phyloP scores from a whole-genome alignment of 441 rosid species.

The Pelargonium myrrhifolium region DNA sequence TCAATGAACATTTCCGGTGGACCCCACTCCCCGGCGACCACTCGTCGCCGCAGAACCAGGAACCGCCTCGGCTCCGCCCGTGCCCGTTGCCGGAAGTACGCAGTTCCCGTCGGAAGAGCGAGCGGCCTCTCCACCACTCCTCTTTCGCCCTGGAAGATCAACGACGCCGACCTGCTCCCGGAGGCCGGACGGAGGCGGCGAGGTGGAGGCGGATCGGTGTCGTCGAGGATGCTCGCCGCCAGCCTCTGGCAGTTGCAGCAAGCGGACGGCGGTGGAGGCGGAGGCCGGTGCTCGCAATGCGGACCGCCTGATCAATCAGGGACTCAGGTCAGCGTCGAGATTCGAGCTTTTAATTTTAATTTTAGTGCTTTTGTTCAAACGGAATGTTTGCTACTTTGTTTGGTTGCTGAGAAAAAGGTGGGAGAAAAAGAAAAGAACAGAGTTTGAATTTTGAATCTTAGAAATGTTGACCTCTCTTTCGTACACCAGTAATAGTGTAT shows the following conservation, averaged over 20 bases:
- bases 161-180: conserved; percentile 12
- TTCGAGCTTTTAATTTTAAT: not conserved
- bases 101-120: conserved; percentile 5
- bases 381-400: not conserved
- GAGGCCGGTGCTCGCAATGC: not conserved
- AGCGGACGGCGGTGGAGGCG: conserved; percentile 9
- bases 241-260: conserved; percentile 36
- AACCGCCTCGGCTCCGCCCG: not conserved
- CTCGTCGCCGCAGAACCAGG: conserved; percentile 17
- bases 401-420: not conserved
- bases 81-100: conserved; percentile 12
- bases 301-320: not conserved
- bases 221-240: conserved; percentile 60
- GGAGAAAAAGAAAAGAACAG: not conserved
- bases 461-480: not conserved
- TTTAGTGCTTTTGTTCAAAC: not conserved
- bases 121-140: conserved; percentile 23
- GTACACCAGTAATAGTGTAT: not conserved
- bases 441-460: not conserved
- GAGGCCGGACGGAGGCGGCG: conserved; percentile 9
- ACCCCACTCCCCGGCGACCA: conserved; percentile 13
- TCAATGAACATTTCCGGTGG: conserved; percentile 31
- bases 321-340: not conserved
- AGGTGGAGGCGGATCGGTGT: conserved; percentile 14
- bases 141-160: conserved; percentile 28